phyloP scores from a whole-genome alignment of 2,329 filamentous ascomycete genomes.

The Hypoxylon sp. region DNA sequence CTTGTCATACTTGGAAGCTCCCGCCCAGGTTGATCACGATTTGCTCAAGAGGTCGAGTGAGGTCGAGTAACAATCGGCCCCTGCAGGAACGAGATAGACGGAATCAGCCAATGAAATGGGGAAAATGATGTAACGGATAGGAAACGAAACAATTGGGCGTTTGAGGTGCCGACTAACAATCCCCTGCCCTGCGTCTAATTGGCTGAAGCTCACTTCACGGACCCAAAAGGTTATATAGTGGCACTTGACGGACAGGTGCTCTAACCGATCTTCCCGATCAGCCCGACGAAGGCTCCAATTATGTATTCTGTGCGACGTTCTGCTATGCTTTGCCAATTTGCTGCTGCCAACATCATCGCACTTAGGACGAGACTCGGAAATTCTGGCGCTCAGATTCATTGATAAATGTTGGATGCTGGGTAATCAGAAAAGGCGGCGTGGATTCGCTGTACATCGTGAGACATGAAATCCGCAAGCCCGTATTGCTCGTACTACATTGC shows the following conservation, averaged over 20 bases:
- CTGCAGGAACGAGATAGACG: constrained; percentile 21
- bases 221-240: constrained; percentile 11
- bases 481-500: constrained; percentile 7
- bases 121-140: constrained; percentile 35
- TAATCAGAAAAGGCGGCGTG: background rate
- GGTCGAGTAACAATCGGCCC: constrained; percentile 14
- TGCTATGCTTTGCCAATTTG: background rate
- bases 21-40: constrained; percentile 4
- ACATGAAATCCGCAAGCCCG: background rate
- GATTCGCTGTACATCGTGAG: background rate
- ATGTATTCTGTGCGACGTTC: background rate
- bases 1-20: constrained; percentile 19
- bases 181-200: constrained; percentile 37
- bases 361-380: background rate
- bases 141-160: constrained; percentile 50
- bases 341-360: background rate
- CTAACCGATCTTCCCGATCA: background rate
- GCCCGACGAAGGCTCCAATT: background rate
- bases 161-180: constrained; percentile 45
- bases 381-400: background rate
- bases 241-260: background rate
- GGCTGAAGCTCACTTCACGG: constrained; percentile 12
- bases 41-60: constrained; percentile 9
- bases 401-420: background rate
- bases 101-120: constrained; percentile 29